Evolutionary conservation across 176 grass and related monocot genomes (phyloP).

Genomic region (Ampelocalamus luodianensis): DNA sequence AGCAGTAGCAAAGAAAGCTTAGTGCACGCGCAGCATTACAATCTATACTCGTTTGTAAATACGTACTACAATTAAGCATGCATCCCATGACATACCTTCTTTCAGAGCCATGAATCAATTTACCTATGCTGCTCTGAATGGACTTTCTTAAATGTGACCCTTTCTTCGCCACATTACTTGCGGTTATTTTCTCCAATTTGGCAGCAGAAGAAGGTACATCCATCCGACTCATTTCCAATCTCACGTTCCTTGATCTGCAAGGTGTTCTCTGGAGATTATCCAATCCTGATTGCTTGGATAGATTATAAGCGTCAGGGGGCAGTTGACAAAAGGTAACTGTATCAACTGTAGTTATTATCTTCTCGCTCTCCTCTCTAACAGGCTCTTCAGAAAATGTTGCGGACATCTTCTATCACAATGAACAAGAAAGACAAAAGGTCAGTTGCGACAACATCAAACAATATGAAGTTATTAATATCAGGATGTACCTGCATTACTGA

Average conservation of each 20-base stretch:
- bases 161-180: conserved; percentile 56
- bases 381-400: conserved; percentile 44
- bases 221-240: conserved; percentile 25
- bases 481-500: conserved; percentile 45
- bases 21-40: neutral
- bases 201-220: conserved; percentile 50
- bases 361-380: conserved; percentile 49
- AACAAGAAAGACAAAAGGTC: conserved; percentile 20
- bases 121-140: conserved; percentile 80
- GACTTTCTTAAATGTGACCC: conserved; percentile 87
- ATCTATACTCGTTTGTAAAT: conserved; percentile 24
- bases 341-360: conserved; percentile 49
- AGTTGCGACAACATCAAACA: conserved; percentile 7
- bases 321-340: conserved; percentile 37
- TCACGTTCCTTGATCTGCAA: conserved; percentile 50
- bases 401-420: conserved; percentile 42
- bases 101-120: conserved; percentile 74
- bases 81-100: conserved; percentile 59
- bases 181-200: conserved; percentile 50
- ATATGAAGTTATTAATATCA: conserved; percentile 33
- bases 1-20: conserved; percentile 30
- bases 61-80: neutral
- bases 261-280: conserved; percentile 54
- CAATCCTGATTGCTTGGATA: conserved; percentile 56
- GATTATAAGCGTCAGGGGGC: conserved; percentile 38